Conservation (phyloP, 495 filamentous ascomycete genomes). For the Pseudotulostoma volvatum region DNA sequence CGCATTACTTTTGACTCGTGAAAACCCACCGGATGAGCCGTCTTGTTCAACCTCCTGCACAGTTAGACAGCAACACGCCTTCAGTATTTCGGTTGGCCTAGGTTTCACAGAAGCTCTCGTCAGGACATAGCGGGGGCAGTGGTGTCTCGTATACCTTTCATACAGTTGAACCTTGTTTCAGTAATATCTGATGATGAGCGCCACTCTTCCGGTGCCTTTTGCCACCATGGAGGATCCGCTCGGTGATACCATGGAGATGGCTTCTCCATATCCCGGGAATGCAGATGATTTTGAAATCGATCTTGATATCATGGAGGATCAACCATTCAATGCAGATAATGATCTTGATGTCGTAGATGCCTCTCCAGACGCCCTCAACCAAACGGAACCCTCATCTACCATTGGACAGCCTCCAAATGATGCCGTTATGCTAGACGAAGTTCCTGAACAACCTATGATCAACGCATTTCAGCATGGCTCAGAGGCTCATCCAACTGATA, state of each 20-base stretch:
- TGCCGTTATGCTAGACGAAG: slow-evolving; percentile 36
- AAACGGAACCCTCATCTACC: slow-evolving; percentile 9
- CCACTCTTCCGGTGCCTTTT: slow-evolving; percentile 18
- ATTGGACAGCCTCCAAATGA: slow-evolving; percentile 19
- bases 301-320: slow-evolving; percentile 45
- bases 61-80: no score
- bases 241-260: slow-evolving; percentile 40
- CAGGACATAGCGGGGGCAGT: no score
- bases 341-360: slow-evolving; percentile 45
- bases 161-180: no score
- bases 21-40: no score
- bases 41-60: no score
- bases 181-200: slow-evolving; percentile 31
- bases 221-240: slow-evolving; percentile 27
- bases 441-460: slow-evolving; percentile 24
- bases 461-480: slow-evolving; percentile 19
- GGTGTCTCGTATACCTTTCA: no score
- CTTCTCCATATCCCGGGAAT: slow-evolving; percentile 28
- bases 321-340: slow-evolving; percentile 35
- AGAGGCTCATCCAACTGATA: slow-evolving; percentile 15
- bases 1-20: no score
- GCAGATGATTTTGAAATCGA: slow-evolving; percentile 64
- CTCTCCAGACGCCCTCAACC: slow-evolving; percentile 18
- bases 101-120: no score
- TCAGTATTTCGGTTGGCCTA: no score